phyloP scores from a whole-genome alignment of 345 rosid genomes.

The Populus ilicifolia region DNA sequence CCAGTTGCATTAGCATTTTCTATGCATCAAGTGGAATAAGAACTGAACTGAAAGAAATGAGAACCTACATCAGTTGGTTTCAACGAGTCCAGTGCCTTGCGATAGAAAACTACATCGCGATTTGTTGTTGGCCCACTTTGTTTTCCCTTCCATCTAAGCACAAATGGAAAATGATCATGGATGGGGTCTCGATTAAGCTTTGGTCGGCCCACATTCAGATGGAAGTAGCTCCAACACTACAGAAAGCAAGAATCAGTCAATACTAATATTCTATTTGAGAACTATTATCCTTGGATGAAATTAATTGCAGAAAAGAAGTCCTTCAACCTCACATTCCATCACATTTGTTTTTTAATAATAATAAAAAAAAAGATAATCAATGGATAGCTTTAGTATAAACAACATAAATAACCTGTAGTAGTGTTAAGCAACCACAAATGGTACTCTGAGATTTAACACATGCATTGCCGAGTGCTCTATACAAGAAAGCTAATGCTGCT shows the following conservation, averaged over 20 bases:
- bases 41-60: not conserved
- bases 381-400: not conserved
- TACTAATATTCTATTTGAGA: slow-evolving; percentile 6
- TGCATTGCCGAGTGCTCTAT: slow-evolving; percentile 96
- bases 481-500: slow-evolving; percentile 84
- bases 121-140: slow-evolving; percentile 93
- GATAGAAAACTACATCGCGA: slow-evolving; percentile 82
- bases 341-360: too few species aligned
- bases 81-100: slow-evolving; percentile 72
- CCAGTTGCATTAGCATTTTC: not conserved
- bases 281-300: not conserved
- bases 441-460: slow-evolving; percentile 95
- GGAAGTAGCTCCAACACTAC: slow-evolving; percentile 96
- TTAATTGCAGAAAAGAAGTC: not conserved
- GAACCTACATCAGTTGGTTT: slow-evolving; percentile 67
- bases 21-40: not conserved
- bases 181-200: slow-evolving; percentile 78
- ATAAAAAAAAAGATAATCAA: not conserved
- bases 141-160: slow-evolving; percentile 88
- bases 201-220: slow-evolving; percentile 78
- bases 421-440: slow-evolving; percentile 90
- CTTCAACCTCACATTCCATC: not conserved
- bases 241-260: slow-evolving; percentile 21
- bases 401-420: slow-evolving; percentile 60
- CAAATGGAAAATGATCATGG: slow-evolving; percentile 86